Percentiles rank a stretch among this genome's conserved stretches.
Evolutionary conservation across 2,329 filamentous ascomycete genomes (phyloP).

Genomic region (Colletotrichum tanaceti): DNA sequence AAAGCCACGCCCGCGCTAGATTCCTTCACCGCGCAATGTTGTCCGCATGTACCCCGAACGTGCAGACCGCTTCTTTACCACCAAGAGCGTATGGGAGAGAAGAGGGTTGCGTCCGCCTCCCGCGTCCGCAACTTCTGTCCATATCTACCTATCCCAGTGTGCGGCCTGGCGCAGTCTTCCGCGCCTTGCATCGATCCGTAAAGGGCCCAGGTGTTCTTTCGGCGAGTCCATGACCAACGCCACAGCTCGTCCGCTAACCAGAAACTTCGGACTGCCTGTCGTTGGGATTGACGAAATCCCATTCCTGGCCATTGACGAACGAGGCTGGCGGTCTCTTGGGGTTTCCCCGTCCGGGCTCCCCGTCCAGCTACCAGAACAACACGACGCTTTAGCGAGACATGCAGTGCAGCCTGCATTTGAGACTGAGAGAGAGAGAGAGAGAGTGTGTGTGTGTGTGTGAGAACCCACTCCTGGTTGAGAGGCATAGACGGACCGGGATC

Average conservation of each 20-base stretch:
- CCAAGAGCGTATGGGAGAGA: neutral
- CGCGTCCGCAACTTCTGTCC: neutral
- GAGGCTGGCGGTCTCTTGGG: neutral
- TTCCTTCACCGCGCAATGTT: constrained; percentile 23
- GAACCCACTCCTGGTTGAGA: neutral
- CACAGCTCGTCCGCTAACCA: too few species aligned
- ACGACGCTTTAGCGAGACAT: neutral
- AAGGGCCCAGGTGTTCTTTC: neutral
- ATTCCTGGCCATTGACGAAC: neutral
- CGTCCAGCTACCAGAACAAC: neutral
- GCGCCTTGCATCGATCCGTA: neutral
- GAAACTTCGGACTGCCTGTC: too few species aligned
- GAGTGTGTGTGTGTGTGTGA: too few species aligned
- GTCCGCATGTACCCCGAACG: constrained; percentile 5
- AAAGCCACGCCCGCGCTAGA: constrained; percentile 10
- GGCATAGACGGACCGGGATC: neutral
- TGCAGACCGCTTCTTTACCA: constrained; percentile 36
- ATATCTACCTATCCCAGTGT: neutral
- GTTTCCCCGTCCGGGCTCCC: too few species aligned
- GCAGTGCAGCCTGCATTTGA: neutral
- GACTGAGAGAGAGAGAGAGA: too few species aligned
- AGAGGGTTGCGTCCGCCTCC: neutral
- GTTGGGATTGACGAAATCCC: neutral
- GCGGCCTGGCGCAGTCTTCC: neutral
- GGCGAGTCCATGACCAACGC: too few species aligned